phyloP scores from a whole-genome alignment of 139 green algal genomes.

The Gonium pectorale region DNA sequence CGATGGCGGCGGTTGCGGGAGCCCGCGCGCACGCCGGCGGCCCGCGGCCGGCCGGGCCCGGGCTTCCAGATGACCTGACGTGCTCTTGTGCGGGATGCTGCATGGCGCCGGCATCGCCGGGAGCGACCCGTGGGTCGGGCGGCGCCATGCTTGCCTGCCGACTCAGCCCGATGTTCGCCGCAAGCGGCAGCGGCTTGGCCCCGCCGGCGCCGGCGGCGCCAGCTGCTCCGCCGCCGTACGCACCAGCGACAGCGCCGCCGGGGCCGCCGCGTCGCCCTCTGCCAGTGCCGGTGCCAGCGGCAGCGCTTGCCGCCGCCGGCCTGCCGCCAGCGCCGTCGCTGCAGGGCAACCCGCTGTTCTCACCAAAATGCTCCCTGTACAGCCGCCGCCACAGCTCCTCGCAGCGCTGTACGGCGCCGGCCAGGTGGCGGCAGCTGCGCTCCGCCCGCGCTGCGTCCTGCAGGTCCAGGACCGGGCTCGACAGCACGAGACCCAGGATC shows the following conservation, averaged over 20 bases:
- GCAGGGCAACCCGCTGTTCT: background rate
- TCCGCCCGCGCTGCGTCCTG: background rate
- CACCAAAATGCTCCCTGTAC: constrained; percentile 13
- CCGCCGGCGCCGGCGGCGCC: background rate
- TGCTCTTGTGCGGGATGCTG: no score
- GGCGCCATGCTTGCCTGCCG: constrained; percentile 19
- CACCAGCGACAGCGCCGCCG: background rate
- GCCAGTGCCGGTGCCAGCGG: background rate
- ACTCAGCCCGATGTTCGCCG: background rate
- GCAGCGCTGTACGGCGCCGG: background rate
- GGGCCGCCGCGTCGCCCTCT: background rate
- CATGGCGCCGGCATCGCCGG: background rate
- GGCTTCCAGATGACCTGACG: no score
- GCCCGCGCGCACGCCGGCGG: no score
- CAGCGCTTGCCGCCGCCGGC: no score
- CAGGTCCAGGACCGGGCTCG: background rate
- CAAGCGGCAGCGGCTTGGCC: background rate
- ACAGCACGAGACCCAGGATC: background rate
- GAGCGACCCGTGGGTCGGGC: no score
- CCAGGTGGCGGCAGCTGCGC: constrained; percentile 1
- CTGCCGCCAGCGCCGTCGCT: background rate
- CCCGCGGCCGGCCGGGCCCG: no score
- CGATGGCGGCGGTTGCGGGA: no score
- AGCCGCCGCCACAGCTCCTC: constrained; percentile 10
- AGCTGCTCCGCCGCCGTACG: background rate